These are phyloP conservation scores for Intubia oerlemansii DNA, from an alignment of 2,329 filamentous ascomycete species.

Conservation along the genomic window DNA sequence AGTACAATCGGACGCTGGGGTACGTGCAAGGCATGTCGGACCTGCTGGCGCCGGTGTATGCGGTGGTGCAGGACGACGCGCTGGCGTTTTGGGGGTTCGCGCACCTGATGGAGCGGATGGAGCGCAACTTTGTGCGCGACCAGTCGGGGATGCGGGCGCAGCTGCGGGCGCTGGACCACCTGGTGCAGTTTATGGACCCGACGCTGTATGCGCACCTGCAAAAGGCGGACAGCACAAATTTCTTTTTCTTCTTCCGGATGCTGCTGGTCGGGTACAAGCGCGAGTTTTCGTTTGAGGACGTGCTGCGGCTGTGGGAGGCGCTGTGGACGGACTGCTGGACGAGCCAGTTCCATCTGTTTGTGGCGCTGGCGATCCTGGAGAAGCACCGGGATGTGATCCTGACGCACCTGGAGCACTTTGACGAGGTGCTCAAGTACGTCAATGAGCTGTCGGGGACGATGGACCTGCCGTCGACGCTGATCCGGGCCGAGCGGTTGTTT, in stretches of 20 bases:
- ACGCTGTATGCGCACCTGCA: constrained; percentile 81
- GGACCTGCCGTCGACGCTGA: constrained; percentile 67
- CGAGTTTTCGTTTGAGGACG: constrained; percentile 78
- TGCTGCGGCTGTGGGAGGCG: constrained; percentile 74
- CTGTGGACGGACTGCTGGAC: constrained; percentile 86
- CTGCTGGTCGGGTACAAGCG: constrained; percentile 97
- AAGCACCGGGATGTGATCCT: constrained; percentile 95
- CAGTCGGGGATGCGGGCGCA: constrained; percentile 93
- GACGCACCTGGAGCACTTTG: constrained; percentile 81
- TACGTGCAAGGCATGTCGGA: constrained; percentile 99
- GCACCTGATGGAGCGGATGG: constrained; percentile 94
- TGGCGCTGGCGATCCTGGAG: constrained; percentile 83
- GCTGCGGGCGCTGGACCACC: constrained; percentile 74
- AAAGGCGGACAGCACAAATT: constrained; percentile 85
- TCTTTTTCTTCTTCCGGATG: constrained; percentile 99
- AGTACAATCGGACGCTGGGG: constrained; percentile 85
- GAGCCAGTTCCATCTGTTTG: constrained; percentile 82
- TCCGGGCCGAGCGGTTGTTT: constrained; percentile 77
- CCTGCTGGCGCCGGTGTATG: constrained; percentile 84
- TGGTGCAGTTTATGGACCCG: constrained; percentile 92
- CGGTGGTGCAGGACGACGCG: constrained; percentile 91
- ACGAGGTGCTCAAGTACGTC: constrained; percentile 95
- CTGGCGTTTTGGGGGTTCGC: constrained; percentile 95
- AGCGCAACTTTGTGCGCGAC: constrained; percentile 86
- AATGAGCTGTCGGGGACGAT: constrained; percentile 91